Percentiles rank a stretch among this genome's conserved stretches.
phyloP scores from a whole-genome alignment of 345 rosid species.

The Citrus australasica region DNA sequence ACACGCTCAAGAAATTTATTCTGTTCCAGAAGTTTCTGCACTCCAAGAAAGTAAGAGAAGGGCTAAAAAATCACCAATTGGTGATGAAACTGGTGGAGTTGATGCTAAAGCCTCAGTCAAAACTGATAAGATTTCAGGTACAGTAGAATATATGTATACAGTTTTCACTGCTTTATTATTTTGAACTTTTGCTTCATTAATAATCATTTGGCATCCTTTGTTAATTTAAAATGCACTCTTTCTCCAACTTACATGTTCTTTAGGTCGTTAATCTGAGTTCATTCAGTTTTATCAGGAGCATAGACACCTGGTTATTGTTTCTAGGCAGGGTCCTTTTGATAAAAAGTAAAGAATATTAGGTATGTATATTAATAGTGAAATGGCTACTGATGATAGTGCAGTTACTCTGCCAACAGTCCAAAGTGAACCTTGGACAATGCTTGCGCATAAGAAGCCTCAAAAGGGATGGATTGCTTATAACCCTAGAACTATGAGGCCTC shows the following conservation, averaged over 20 bases:
- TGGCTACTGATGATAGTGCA: slow-evolving; percentile 18
- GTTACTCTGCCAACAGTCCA: slow-evolving; percentile 18
- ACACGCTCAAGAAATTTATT: slow-evolving; percentile 21
- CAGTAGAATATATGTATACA: background rate
- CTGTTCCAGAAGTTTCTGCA: slow-evolving; percentile 32
- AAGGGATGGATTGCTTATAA: slow-evolving; percentile 80
- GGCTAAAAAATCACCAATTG: slow-evolving; percentile 29
- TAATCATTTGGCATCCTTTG: background rate
- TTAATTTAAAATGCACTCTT: slow-evolving; percentile 5
- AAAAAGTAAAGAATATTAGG: slow-evolving; percentile 30
- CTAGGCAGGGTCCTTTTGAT: slow-evolving; percentile 28
- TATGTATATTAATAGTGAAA: slow-evolving; percentile 23
- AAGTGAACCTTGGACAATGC: slow-evolving; percentile 83
- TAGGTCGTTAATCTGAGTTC: background rate
- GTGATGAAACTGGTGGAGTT: slow-evolving; percentile 18
- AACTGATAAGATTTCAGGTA: slow-evolving; percentile 38
- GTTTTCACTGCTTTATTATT: background rate
- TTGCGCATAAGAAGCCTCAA: slow-evolving; percentile 92
- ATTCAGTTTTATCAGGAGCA: background rate
- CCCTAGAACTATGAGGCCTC: slow-evolving; percentile 77
- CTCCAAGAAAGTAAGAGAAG: slow-evolving; percentile 32
- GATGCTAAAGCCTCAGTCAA: slow-evolving; percentile 21
- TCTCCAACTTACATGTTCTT: background rate
- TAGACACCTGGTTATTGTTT: slow-evolving; percentile 6
- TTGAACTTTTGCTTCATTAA: background rate